phyloP scores from a whole-genome alignment of 352 stramenopile species.

The Globisporangium cederbergense region DNA sequence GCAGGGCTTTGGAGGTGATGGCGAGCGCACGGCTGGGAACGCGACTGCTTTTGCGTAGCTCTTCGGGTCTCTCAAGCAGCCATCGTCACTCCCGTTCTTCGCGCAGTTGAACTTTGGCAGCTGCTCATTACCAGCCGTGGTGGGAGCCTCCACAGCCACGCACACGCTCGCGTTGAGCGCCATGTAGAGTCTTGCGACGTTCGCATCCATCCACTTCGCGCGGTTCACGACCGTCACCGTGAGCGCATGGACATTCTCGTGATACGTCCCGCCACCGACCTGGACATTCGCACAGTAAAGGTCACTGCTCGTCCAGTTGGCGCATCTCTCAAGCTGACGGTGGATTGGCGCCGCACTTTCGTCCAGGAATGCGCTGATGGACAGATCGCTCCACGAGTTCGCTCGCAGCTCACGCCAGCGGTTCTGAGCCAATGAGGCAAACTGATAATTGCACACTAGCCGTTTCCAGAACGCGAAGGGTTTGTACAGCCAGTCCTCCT shows the following conservation, averaged over 20 bases:
- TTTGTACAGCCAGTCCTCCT: not conserved
- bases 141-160: not conserved
- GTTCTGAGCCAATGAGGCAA: not conserved
- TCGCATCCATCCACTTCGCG: constrained; percentile 20
- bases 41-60: constrained; percentile 11
- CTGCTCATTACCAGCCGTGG: not conserved
- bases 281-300: constrained; percentile 16
- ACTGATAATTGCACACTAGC: not conserved
- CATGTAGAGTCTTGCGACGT: constrained; percentile 18
- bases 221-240: constrained; percentile 1
- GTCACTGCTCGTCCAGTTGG: constrained; percentile 17
- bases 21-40: constrained; percentile 5
- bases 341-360: constrained; percentile 5
- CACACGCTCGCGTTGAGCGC: constrained; percentile 11
- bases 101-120: constrained; percentile 20
- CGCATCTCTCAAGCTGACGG: constrained; percentile 16
- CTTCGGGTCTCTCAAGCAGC: constrained; percentile 17
- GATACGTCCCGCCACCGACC: constrained; percentile 13
- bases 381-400: not conserved
- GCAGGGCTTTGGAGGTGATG: constrained; percentile 1
- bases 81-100: constrained; percentile 17
- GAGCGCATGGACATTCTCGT: constrained; percentile 16
- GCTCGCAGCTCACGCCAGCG: not conserved
- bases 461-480: not conserved
- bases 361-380: not conserved